Evolutionary conservation across 305 asterid genomes (phyloP).

Genomic region (Fraxinus paxiana): DNA sequence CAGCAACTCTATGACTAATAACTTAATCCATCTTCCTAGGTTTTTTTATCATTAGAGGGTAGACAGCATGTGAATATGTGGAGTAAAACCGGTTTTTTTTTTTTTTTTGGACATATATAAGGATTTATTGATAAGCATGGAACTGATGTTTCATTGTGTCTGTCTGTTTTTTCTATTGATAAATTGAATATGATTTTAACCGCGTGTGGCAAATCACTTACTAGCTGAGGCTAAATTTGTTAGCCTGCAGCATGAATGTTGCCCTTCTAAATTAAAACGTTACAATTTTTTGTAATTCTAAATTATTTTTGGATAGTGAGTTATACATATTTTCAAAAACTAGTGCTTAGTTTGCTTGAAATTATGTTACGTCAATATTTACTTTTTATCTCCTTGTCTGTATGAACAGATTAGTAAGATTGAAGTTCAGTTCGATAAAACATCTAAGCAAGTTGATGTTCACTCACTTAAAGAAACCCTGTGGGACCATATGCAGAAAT

Average conservation of each 20-base stretch:
- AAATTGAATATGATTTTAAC: neutral
- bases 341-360: neutral
- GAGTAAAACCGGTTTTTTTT: neutral
- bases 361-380: slow-evolving; percentile 4
- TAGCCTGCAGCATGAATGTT: neutral
- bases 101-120: neutral
- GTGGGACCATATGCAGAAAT: slow-evolving; percentile 64
- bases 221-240: neutral
- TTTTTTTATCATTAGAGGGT: neutral
- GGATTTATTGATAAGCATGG: neutral
- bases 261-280: neutral
- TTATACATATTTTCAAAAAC: neutral
- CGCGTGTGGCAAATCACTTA: neutral
- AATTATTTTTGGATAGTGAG: neutral
- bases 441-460: slow-evolving; percentile 91
- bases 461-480: slow-evolving; percentile 84
- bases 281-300: neutral
- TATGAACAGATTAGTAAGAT: slow-evolving; percentile 64
- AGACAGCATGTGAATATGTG: neutral
- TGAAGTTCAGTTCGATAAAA: slow-evolving; percentile 80
- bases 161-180: neutral
- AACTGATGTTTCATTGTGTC: neutral
- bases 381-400: slow-evolving; percentile 6
- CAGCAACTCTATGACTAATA: neutral
- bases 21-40: neutral